A percentile compares a stretch with the other conserved stretches of the same genome.
Evolutionary conservation across 768 basidiomycete genomes (phyloP).

Genomic region (Mycena floridula): DNA sequence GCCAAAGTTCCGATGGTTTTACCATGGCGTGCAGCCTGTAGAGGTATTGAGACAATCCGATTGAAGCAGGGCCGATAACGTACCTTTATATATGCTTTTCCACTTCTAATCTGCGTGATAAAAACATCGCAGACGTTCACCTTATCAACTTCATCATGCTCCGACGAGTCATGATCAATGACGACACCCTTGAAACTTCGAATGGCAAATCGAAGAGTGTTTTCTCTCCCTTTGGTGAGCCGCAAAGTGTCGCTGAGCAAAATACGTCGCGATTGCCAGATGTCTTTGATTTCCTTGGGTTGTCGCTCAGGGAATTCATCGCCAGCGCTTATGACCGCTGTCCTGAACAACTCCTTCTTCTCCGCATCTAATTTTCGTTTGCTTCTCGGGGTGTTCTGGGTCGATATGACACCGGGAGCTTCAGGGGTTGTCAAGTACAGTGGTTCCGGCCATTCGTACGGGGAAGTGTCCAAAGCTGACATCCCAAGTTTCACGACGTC

Average conservation of each 20-base stretch:
- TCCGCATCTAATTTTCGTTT: conserved; percentile 24
- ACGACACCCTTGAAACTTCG: conserved; percentile 51
- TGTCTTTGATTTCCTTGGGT: conserved; percentile 17
- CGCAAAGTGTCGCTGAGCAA: conserved; percentile 57
- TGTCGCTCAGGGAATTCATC: conserved; percentile 11
- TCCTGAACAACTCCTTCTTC: conserved; percentile 29
- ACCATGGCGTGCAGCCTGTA: conserved; percentile 49
- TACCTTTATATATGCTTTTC: conserved; percentile 66
- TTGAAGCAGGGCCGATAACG: conserved; percentile 10
- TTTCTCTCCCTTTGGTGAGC: conserved; percentile 39
- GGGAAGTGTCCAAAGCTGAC: conserved; percentile 39
- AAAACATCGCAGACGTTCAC: conserved; percentile 61
- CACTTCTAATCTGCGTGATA: conserved; percentile 65
- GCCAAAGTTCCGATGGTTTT: conserved; percentile 73
- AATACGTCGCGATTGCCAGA: conserved; percentile 59
- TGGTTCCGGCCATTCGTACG: conserved; percentile 76
- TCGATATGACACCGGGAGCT: conserved; percentile 10
- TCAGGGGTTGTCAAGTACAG: conserved; percentile 30
- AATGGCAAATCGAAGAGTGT: conserved; percentile 57
- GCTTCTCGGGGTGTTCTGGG: conserved; percentile 17
- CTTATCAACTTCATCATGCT: conserved; percentile 30
- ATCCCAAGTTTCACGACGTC: conserved; percentile 59
- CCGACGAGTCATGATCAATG: conserved; percentile 21
- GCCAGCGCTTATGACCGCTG: conserved; percentile 20
- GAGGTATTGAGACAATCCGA: conserved; percentile 1